Base-by-base conservation (phyloP, 768 basidiomycete genomes). In the Phallus indusiatus region DNA sequence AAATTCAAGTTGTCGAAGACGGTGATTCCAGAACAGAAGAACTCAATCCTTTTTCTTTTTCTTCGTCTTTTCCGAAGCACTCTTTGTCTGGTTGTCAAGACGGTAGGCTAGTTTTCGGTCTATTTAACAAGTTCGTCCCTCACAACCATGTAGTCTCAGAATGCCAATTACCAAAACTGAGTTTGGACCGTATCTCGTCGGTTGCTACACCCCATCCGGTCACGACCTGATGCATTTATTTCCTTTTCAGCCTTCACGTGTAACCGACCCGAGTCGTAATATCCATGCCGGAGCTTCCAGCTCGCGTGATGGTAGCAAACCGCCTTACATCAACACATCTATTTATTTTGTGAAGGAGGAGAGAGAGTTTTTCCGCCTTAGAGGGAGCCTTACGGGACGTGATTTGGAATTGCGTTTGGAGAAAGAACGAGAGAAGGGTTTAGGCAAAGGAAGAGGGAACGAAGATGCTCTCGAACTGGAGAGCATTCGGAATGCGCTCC, bases 161-260 rank as follows among this genome's bases (percentile, higher is more conserved):
- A 28, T 28, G 28, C 28, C 28, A 28, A 28, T 28, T 28, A 28
- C 28, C 28, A 28, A 28, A 28, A 7, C 4, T 7, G 4, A 28
- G 28, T 28, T 7, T 28, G 28, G 28, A 28, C 28, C 28, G 28
- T 7, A 28, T 28, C 7, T 28, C 55, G 36, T 10, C 55, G 18
- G 21, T 56, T 67, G 88, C 88, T 17, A 80, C 85, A 0, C 88
- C 88, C 84, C 86, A 5, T 88, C 85, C 0, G 88, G 88, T 1
- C 88, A 90, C 64, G 86, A 90, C 64, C 78, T 90, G 64, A 90
- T 90, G 88, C 85, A 85, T 14, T 80, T 90, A 74, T 90, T 90
- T 67, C 88, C 88, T 0, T 79, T 88, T 5, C 74, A 82, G 3
- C 78, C 86, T 16, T 88, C 88, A 21, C 28, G 42, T 18, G 36